Evolutionary conservation across 2,329 filamentous ascomycete genomes (phyloP).

Genomic region (Aspergillus proliferans): DNA sequence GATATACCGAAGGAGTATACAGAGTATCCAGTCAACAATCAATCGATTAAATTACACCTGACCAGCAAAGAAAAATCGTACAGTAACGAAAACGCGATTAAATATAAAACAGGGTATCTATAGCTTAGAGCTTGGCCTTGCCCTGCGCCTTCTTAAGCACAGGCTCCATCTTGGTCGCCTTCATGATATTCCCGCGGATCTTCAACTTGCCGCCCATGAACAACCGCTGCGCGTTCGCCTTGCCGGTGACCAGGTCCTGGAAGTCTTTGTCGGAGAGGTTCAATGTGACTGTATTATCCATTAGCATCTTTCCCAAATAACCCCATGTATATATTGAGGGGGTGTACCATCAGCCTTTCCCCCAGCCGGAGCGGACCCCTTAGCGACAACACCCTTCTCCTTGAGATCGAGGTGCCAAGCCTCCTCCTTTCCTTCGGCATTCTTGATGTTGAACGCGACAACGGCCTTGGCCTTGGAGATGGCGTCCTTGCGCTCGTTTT

Average conservation of each 20-base stretch:
- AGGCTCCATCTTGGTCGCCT: conserved; percentile 90
- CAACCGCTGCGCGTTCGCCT: conserved; percentile 87
- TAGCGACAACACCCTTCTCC: conserved; percentile 73
- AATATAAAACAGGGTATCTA: conserved; percentile 41
- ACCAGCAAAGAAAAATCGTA: background rate
- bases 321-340: background rate
- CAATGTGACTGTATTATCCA: conserved; percentile 63
- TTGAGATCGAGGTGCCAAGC: conserved; percentile 97
- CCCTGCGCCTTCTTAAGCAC: conserved; percentile 81
- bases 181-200: conserved; percentile 98
- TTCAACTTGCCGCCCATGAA: conserved; percentile 99
- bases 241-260: conserved; percentile 70
- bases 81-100: background rate
- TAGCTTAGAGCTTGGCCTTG: conserved; percentile 67
- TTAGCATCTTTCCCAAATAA: background rate
- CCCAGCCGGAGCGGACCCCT: conserved; percentile 61
- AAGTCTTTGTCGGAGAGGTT: conserved; percentile 82
- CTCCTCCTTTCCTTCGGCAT: conserved; percentile 68
- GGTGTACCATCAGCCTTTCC: conserved; percentile 73
- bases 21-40: too few species aligned
- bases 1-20: too few species aligned
- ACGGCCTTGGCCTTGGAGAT: conserved; percentile 82
- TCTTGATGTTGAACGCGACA: conserved; percentile 91
- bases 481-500: conserved; percentile 73
- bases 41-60: background rate